These are phyloP conservation scores for Carallia pectinifolia DNA, from an alignment of 345 rosid genomes.

Conservation along the genomic window DNA sequence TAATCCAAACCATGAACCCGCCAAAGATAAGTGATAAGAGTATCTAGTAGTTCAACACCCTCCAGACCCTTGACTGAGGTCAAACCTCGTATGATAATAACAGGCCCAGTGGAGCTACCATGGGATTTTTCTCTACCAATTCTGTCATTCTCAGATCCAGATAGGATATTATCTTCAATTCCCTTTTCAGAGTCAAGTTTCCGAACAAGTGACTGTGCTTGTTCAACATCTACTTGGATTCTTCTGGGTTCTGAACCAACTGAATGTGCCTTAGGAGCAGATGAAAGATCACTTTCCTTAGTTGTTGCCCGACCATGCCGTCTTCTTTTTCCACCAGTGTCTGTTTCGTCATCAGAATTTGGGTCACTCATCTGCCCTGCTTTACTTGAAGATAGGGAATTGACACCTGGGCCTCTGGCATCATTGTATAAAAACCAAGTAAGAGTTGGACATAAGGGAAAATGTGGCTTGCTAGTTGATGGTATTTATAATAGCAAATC, in stretches of 20 bases:
- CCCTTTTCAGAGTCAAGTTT: slow-evolving; percentile 93
- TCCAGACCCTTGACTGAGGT: slow-evolving; percentile 97
- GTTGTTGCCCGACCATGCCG: slow-evolving; percentile 51
- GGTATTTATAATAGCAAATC: background rate
- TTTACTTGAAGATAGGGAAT: slow-evolving; percentile 47
- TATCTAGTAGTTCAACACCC: slow-evolving; percentile 90
- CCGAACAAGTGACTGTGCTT: slow-evolving; percentile 77
- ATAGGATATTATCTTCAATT: slow-evolving; percentile 67
- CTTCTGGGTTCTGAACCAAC: slow-evolving; percentile 80
- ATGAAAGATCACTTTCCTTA: slow-evolving; percentile 67
- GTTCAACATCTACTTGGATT: slow-evolving; percentile 69
- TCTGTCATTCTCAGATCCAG: slow-evolving; percentile 67
- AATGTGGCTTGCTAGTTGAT: background rate
- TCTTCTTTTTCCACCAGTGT: slow-evolving; percentile 64
- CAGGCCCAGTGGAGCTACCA: slow-evolving; percentile 78
- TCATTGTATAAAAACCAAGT: slow-evolving; percentile 18
- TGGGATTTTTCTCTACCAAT: slow-evolving; percentile 70
- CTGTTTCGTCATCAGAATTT: slow-evolving; percentile 83
- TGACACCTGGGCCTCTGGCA: slow-evolving; percentile 77
- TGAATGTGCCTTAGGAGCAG: slow-evolving; percentile 84
- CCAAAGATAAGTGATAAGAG: slow-evolving; percentile 91
- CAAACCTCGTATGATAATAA: slow-evolving; percentile 84
- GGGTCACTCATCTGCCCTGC: slow-evolving; percentile 57
- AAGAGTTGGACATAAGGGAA: background rate
- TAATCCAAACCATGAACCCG: slow-evolving; percentile 93